phyloP scores from a whole-genome alignment of 192 early-diverging fungal genomes.

The Borealophlyctis nickersoniae region DNA sequence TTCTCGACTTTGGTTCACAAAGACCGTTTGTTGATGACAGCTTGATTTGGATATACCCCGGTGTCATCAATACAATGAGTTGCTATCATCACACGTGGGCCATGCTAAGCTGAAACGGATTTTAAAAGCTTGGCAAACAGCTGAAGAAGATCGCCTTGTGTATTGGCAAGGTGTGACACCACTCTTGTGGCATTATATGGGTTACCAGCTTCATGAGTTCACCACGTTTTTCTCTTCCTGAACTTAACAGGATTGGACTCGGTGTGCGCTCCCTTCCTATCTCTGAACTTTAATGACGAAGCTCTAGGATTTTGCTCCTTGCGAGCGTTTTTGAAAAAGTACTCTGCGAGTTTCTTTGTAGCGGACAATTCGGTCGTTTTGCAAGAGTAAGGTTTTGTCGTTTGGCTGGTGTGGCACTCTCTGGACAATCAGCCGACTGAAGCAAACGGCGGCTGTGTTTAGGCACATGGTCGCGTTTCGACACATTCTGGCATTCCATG shows the following conservation, averaged over 20 bases:
- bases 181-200: no score
- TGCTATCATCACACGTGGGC: constrained; percentile 4
- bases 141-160: constrained; percentile 56
- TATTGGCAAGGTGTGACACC: constrained; percentile 75
- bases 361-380: constrained; percentile 67
- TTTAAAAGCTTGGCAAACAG: constrained; percentile 11
- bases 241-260: constrained; percentile 62
- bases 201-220: background rate
- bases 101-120: constrained; percentile 10
- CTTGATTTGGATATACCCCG: constrained; percentile 12
- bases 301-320: constrained; percentile 66
- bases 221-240: constrained; percentile 2
- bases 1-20: no score
- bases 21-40: no score
- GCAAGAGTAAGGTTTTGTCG: constrained; percentile 46
- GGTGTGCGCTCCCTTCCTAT: constrained; percentile 70
- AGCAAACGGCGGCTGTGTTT: background rate
- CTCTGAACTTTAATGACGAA: constrained; percentile 74
- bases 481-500: constrained; percentile 67
- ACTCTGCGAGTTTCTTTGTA: constrained; percentile 68
- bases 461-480: constrained; percentile 56
- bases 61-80: constrained; percentile 18
- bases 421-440: background rate
- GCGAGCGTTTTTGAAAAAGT: constrained; percentile 62
- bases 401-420: background rate